A percentile compares a stretch with the other conserved stretches of the same genome.
These are phyloP conservation scores for Olyra latifolia DNA, from an alignment of 176 grass and related monocot genomes.

Conservation along the genomic window DNA sequence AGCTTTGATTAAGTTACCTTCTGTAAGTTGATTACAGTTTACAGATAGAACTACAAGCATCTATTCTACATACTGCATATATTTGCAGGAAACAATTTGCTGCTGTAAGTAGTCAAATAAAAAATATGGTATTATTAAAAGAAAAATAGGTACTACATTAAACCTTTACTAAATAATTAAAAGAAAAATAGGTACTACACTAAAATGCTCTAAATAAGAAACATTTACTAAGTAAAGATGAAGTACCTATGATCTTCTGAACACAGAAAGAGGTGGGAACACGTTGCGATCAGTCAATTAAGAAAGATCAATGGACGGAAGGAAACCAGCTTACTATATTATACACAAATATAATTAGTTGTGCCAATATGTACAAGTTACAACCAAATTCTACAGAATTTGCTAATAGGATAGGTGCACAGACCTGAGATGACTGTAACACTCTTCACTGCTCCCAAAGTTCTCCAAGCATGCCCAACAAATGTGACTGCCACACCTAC, in stretches of 20 bases:
- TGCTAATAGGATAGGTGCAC: conserved; percentile 46
- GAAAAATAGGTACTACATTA: background rate
- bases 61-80: conserved; percentile 2
- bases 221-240: background rate
- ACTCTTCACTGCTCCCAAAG: conserved; percentile 64
- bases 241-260: background rate
- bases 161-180: no score
- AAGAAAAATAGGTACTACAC: no score
- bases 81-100: background rate
- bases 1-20: background rate
- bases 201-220: background rate
- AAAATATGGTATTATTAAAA: background rate
- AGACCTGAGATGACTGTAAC: conserved; percentile 72
- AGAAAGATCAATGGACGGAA: background rate
- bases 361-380: conserved; percentile 45
- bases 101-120: conserved; percentile 1
- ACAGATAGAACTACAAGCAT: background rate
- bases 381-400: conserved; percentile 31
- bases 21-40: background rate
- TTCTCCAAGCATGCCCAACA: conserved; percentile 81
- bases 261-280: background rate
- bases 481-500: conserved; percentile 77
- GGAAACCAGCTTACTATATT: background rate
- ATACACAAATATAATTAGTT: conserved; percentile 14
- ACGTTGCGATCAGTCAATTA: background rate